Percentiles rank a stretch among this genome's conserved stretches.
Conservation (phyloP, 169 alveolate genomes). For the Neospora caninum region DNA sequence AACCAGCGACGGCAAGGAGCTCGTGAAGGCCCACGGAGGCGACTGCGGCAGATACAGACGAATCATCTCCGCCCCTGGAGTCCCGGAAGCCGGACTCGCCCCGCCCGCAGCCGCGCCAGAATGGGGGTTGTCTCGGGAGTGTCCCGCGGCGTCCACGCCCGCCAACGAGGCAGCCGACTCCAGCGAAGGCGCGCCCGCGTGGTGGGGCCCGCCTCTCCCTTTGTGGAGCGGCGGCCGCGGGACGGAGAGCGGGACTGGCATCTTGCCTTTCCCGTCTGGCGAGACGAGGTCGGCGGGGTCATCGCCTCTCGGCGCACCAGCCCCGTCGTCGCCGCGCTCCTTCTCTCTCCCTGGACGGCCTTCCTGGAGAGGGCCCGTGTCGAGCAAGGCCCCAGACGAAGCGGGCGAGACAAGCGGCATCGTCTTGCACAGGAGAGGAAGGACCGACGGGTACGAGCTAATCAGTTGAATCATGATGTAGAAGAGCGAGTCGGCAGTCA, state of each 20-base stretch:
- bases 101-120: neutral
- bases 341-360: neutral
- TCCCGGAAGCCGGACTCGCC: neutral
- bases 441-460: slow-evolving; percentile 33
- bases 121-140: neutral
- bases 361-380: slow-evolving; percentile 24
- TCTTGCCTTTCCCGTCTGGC: neutral
- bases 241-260: neutral
- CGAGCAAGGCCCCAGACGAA: neutral
- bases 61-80: neutral
- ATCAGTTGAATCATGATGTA: slow-evolving; percentile 49
- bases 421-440: slow-evolving; percentile 5
- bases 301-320: too few species aligned
- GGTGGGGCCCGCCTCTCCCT: neutral
- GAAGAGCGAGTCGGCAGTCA: slow-evolving; percentile 59
- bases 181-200: neutral
- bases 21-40: slow-evolving; percentile 13
- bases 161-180: neutral
- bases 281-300: too few species aligned
- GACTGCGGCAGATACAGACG: neutral
- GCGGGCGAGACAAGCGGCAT: slow-evolving; percentile 44
- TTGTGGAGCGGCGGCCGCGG: neutral
- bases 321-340: neutral
- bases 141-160: neutral
- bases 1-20: neutral